A percentile compares a stretch with the other conserved stretches of the same genome.
Evolutionary conservation across 768 basidiomycete species (phyloP).

Genomic region (Roridomyces roridus): DNA sequence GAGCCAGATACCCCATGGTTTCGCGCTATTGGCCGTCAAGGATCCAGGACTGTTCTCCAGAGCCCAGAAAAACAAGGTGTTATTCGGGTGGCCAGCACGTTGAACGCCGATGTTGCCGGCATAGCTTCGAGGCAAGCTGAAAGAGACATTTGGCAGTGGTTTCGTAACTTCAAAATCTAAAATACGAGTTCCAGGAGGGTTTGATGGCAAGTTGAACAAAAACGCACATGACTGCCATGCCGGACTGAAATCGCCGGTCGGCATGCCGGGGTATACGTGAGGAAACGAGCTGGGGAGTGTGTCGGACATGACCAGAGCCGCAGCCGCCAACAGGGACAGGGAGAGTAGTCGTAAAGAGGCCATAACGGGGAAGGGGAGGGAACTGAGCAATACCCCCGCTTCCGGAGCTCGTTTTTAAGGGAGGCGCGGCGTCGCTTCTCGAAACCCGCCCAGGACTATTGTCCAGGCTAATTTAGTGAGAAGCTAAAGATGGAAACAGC

Average conservation of each 20-base stretch:
- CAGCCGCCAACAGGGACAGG: conserved; percentile 30
- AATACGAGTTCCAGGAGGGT: too few species aligned
- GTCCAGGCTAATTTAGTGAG: too few species aligned
- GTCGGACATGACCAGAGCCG: conserved; percentile 30
- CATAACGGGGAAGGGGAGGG: conserved; percentile 24
- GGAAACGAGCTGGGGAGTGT: conserved; percentile 52
- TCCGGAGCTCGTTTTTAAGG: background rate
- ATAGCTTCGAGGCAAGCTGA: conserved; percentile 55
- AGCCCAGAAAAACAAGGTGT: conserved; percentile 72
- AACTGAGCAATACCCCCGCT: background rate
- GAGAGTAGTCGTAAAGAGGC: conserved; percentile 31
- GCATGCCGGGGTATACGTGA: conserved; percentile 53
- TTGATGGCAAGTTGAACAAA: conserved; percentile 1
- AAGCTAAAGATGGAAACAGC: too few species aligned
- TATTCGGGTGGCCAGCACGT: conserved; percentile 62
- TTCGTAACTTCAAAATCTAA: conserved; percentile 66
- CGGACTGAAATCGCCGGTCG: conserved; percentile 54
- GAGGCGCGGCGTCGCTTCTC: too few species aligned
- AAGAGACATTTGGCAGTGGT: conserved; percentile 66
- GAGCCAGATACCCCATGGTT: conserved; percentile 79
- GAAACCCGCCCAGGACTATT: too few species aligned
- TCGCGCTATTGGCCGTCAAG: conserved; percentile 48
- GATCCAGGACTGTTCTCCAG: conserved; percentile 65
- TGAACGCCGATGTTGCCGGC: conserved; percentile 72
- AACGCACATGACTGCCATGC: conserved; percentile 68